Evolutionary conservation across 108 stramenopile species (phyloP).

Genomic region (Phaeodactylum tricornutum): DNA sequence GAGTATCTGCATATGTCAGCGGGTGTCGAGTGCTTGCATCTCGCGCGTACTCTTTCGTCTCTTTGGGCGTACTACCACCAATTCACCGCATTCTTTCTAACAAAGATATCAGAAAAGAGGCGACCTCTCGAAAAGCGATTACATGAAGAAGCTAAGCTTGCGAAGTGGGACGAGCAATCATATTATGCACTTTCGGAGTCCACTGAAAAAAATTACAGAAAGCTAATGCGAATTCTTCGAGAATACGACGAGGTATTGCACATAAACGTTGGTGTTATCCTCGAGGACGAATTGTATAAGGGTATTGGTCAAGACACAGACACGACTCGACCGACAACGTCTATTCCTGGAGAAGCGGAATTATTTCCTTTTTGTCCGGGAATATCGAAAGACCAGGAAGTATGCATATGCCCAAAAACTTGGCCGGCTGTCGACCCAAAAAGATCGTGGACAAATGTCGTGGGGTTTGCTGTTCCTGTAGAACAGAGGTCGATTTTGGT

Average conservation of each 20-base stretch:
- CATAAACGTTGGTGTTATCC: constrained; percentile 39
- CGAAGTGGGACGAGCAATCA: constrained; percentile 98
- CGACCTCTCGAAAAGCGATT: constrained; percentile 77
- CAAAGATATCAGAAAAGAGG: constrained; percentile 26
- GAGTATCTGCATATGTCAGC: constrained; percentile 6
- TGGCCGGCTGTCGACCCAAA: too few relatives aligned
- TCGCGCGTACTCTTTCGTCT: constrained; percentile 38
- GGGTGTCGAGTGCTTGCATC: constrained; percentile 10
- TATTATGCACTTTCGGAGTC: constrained; percentile 93
- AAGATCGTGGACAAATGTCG: too few relatives aligned
- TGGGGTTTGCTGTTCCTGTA: too few relatives aligned
- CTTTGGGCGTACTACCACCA: constrained; percentile 70
- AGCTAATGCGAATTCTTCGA: constrained; percentile 69
- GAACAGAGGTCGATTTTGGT: too few relatives aligned
- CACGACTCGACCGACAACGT: too few relatives aligned
- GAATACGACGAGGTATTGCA: constrained; percentile 76
- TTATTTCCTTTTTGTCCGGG: too few relatives aligned
- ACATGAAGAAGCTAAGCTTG: constrained; percentile 88
- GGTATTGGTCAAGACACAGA: too few relatives aligned
- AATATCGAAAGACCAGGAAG: too few relatives aligned
- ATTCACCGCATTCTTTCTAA: constrained; percentile 30
- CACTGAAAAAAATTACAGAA: constrained; percentile 84
- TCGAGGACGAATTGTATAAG: constrained; percentile 71
- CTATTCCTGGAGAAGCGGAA: too few relatives aligned
- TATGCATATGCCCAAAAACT: too few relatives aligned